Conservation (phyloP, 495 filamentous ascomycete species). For the Penicillium turbatum region DNA sequence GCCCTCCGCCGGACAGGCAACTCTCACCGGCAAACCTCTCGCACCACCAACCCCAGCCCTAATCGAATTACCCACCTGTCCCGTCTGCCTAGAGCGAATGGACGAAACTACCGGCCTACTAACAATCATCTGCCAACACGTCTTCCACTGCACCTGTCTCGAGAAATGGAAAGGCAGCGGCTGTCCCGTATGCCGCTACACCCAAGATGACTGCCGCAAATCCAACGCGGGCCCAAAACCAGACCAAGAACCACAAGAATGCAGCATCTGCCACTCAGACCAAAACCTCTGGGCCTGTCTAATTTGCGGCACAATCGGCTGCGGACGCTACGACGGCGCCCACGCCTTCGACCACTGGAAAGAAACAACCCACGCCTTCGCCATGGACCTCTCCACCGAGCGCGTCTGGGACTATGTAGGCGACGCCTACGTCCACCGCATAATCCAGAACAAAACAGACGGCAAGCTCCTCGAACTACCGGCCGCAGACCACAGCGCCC, state of each 20-base stretch:
- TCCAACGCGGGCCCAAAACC: slow-evolving; percentile 23
- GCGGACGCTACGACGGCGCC: slow-evolving; percentile 87
- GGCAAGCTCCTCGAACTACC: slow-evolving; percentile 84
- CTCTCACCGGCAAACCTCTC: slow-evolving; percentile 70
- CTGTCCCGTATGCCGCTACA: slow-evolving; percentile 92
- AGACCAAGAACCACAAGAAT: slow-evolving; percentile 49
- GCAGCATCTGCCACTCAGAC: slow-evolving; percentile 68
- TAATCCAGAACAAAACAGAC: slow-evolving; percentile 88
- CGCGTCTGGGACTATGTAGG: slow-evolving; percentile 97
- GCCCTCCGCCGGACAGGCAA: slow-evolving; percentile 42
- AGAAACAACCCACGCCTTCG: slow-evolving; percentile 80
- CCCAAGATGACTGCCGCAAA: slow-evolving; percentile 52
- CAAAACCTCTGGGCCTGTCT: slow-evolving; percentile 90
- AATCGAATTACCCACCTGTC: slow-evolving; percentile 90
- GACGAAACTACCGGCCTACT: slow-evolving; percentile 92
- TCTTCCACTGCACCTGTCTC: slow-evolving; percentile 95
- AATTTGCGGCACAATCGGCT: slow-evolving; percentile 90
- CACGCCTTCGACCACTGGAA: slow-evolving; percentile 95
- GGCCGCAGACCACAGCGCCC: slow-evolving; percentile 40
- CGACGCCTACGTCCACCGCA: slow-evolving; percentile 91
- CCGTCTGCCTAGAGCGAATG: slow-evolving; percentile 97
- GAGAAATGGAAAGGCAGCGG: slow-evolving; percentile 94
- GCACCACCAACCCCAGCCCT: slow-evolving; percentile 88
- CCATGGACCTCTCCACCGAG: slow-evolving; percentile 87
- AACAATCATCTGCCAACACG: slow-evolving; percentile 95